Evolutionary conservation across 306 rosid species (phyloP).

Genomic region (Quercus variabilis): DNA sequence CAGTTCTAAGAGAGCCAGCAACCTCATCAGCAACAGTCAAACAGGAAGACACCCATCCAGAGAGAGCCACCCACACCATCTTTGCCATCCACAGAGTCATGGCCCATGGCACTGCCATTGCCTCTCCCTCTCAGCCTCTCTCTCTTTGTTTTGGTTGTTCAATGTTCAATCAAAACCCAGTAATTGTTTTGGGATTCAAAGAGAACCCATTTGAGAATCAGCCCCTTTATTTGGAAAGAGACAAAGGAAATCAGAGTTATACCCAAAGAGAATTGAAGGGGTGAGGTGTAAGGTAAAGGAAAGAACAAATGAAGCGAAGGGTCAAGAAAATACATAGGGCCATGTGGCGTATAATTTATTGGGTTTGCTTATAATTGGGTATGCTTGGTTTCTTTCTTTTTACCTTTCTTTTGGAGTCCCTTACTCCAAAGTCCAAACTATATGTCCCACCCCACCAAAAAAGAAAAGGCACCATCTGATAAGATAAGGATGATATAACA

Average conservation of each 20-base stretch:
- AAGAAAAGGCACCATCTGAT: background rate
- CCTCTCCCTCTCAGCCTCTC: background rate
- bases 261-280: background rate
- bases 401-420: background rate
- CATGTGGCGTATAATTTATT: background rate
- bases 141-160: slow-evolving; percentile 1
- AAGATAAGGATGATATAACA: background rate
- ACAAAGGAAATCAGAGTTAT: background rate
- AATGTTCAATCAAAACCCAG: slow-evolving; percentile 20
- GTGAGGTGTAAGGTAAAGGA: background rate
- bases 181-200: background rate
- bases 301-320: background rate
- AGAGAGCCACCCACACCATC: slow-evolving; percentile 75
- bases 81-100: slow-evolving; percentile 59
- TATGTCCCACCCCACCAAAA: background rate
- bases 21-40: slow-evolving; percentile 81
- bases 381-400: background rate
- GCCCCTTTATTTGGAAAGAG: background rate
- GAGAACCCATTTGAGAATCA: slow-evolving; percentile 26
- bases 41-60: slow-evolving; percentile 81
- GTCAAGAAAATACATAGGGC: no score
- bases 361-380: background rate
- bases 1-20: slow-evolving; percentile 76
- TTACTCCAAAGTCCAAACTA: background rate
- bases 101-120: slow-evolving; percentile 71